These are phyloP conservation scores for Psilocybe sp. DNA, from an alignment of 768 basidiomycete genomes.

Conservation along the genomic window DNA sequence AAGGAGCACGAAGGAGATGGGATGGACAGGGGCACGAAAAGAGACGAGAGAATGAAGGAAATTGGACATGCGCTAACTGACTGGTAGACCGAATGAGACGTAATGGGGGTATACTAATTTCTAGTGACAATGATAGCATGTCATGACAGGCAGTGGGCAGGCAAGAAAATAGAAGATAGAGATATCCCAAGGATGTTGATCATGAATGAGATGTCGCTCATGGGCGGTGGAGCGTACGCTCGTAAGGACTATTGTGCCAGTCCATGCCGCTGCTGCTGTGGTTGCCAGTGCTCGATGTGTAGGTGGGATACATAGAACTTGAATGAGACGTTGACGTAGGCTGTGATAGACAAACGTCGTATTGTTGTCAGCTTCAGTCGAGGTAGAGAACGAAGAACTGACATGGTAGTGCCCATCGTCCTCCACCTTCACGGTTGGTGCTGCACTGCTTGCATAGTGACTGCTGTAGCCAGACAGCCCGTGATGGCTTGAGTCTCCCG, in stretches of 20 bases:
- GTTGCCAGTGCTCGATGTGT: constrained; percentile 36
- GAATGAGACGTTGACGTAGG: constrained; percentile 11
- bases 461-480: constrained; percentile 22
- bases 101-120: constrained; percentile 5
- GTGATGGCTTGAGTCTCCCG: constrained; percentile 29
- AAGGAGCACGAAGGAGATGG: constrained; percentile 2
- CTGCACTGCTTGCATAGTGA: constrained; percentile 36
- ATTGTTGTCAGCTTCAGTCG: neutral
- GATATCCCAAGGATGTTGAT: no score
- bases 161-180: no score
- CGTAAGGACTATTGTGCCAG: constrained; percentile 42
- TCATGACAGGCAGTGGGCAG: neutral
- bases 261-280: constrained; percentile 43
- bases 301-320: constrained; percentile 47
- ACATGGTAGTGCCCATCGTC: constrained; percentile 57
- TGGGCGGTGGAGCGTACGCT: no score
- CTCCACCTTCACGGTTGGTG: constrained; percentile 57
- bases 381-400: constrained; percentile 19
- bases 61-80: neutral
- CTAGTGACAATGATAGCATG: neutral
- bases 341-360: constrained; percentile 3
- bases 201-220: no score
- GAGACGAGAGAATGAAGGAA: neutral
- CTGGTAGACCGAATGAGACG: neutral
- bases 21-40: neutral